These are phyloP conservation scores for Chromosphaera perkinsii DNA, from an alignment of 208 protist genomes.

Conservation along the genomic window DNA sequence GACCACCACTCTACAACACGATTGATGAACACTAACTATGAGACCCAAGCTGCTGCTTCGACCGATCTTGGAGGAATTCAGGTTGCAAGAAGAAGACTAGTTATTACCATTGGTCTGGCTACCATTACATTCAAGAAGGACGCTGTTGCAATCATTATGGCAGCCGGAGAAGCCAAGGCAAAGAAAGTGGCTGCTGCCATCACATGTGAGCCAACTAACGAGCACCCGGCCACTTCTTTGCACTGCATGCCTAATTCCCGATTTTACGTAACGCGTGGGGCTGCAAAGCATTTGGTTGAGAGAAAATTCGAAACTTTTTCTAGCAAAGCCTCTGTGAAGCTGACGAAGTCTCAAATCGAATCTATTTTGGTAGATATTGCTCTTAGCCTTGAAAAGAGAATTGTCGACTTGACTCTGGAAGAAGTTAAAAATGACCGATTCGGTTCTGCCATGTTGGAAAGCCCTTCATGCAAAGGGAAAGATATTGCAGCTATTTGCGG, in stretches of 20 bases:
- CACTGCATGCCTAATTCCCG: neutral
- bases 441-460: too few relatives aligned
- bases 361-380: too few relatives aligned
- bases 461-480: too few relatives aligned
- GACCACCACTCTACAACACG: neutral
- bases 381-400: too few relatives aligned
- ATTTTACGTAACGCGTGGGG: too few relatives aligned
- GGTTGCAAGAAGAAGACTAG: neutral
- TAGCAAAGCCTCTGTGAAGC: too few relatives aligned
- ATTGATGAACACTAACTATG: neutral
- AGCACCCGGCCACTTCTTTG: neutral
- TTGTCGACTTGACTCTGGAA: too few relatives aligned
- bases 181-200: neutral
- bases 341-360: too few relatives aligned
- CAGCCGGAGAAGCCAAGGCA: neutral
- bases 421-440: too few relatives aligned
- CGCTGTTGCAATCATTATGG: neutral
- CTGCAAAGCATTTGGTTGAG: too few relatives aligned
- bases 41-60: neutral
- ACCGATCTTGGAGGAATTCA: neutral
- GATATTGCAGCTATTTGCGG: too few relatives aligned
- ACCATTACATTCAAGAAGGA: neutral
- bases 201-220: neutral
- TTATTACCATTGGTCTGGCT: neutral
- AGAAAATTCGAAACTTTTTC: too few relatives aligned